phyloP scores from a whole-genome alignment of 176 grass and related monocot genomes.

The Aegilops speltoides region DNA sequence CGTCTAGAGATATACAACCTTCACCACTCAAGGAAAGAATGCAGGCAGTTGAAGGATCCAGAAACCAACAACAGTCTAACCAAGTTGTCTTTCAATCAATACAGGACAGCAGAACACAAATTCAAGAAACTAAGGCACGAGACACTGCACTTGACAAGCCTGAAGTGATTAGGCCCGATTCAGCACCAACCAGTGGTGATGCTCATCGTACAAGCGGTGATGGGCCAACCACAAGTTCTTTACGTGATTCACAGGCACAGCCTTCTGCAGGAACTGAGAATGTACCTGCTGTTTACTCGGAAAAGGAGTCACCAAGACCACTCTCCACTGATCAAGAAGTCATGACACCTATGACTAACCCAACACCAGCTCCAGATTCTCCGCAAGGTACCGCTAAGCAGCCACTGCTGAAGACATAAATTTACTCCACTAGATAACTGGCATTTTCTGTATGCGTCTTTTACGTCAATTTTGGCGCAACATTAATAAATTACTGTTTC shows the following conservation, averaged over 20 bases:
- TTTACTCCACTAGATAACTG: not conserved
- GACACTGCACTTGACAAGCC: slow-evolving; percentile 9
- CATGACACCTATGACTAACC: not conserved
- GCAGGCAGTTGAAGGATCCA: not conserved
- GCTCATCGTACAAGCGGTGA: not conserved
- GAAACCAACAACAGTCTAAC: not conserved
- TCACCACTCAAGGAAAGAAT: slow-evolving; percentile 4
- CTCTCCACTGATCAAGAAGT: slow-evolving; percentile 6
- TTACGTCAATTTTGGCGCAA: not conserved
- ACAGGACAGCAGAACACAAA: not conserved
- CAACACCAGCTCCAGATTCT: not conserved
- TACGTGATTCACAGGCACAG: not conserved
- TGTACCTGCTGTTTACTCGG: not conserved
- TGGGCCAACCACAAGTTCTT: not conserved
- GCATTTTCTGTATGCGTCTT: not conserved
- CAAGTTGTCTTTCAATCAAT: not conserved
- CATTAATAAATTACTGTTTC: not conserved
- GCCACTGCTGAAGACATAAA: not conserved
- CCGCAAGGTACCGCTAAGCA: not conserved
- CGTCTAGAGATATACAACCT: not conserved
- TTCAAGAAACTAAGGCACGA: slow-evolving; percentile 5
- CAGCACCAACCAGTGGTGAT: not conserved
- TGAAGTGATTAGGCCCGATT: not conserved
- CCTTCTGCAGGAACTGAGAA: not conserved
- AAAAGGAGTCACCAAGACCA: not conserved